Conservation (phyloP, 345 rosid species). For the Crucihimalaya himalaica region DNA sequence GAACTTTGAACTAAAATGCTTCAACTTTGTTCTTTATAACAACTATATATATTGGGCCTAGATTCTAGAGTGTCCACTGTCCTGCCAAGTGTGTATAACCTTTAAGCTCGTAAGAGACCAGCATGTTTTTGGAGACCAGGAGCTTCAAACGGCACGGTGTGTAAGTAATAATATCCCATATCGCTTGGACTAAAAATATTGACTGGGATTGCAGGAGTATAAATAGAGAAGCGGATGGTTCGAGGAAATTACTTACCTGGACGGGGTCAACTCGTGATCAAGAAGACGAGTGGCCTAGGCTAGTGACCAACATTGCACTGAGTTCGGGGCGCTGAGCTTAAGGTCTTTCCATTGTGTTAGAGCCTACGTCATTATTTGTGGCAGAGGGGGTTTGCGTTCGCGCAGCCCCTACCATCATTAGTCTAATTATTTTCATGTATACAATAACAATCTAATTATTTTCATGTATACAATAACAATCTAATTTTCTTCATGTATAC, state of each 20-base stretch:
- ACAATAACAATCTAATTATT: too few species aligned
- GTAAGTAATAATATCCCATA: not conserved
- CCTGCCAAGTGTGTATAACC: not conserved
- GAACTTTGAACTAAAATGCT: too few species aligned
- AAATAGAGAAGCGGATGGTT: not conserved
- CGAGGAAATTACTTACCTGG: not conserved
- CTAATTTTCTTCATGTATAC: too few species aligned
- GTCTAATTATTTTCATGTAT: too few species aligned
- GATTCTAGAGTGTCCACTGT: not conserved
- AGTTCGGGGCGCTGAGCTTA: slow-evolving; percentile 11
- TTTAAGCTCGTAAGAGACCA: not conserved
- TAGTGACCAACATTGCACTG: slow-evolving; percentile 15
- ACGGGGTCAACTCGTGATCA: slow-evolving; percentile 10
- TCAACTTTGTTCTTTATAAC: too few species aligned
- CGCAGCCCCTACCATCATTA: slow-evolving; percentile 3
- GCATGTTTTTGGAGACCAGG: not conserved
- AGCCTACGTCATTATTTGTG: slow-evolving; percentile 23
- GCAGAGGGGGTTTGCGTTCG: slow-evolving; percentile 9
- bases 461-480: too few species aligned
- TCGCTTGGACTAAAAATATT: not conserved
- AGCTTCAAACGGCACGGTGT: not conserved
- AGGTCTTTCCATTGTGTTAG: slow-evolving; percentile 14
- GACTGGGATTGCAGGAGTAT: not conserved
- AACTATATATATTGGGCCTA: too few species aligned
- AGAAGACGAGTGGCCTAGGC: slow-evolving; percentile 13